Evolutionary conservation across 306 rosid species (phyloP), one percentile per base, ranked within the genome.

Genomic region (Vigna nakashimae): DNA sequence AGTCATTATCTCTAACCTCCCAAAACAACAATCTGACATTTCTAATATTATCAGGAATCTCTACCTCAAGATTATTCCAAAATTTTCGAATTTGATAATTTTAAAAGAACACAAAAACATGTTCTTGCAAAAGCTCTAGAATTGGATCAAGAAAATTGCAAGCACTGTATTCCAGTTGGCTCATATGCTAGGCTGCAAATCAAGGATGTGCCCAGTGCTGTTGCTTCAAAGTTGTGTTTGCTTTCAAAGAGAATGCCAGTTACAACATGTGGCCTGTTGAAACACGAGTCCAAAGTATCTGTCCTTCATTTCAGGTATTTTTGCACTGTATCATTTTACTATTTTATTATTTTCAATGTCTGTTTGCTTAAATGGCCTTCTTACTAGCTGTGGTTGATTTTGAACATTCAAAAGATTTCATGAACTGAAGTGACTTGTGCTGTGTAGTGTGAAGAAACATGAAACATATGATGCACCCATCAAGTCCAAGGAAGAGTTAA

Each of bases 201-300:
- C 57, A 89, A 36, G 78, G 94, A 90, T 78, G 96, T 95, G 57
- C 92, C 98, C 32, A 51, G 57, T 69, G 69, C 55, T 65, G 87
- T 84, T 79, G 96, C 94, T 65, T 87, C 83, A 16, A 91, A 92
- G 81, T 79, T 95, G 70, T 88, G 87, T 17, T 50, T 7, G 52
- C 75, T 65, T 43, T 82, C 82, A 16, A 82, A 74, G 67, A 62
- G 80, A 60, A 78, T 57, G 79, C 99, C 98, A 1, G 77, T 95
- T 42, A 83, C 85, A 77, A 88, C 90, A 48, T 91, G 98, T 83
- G 99, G 99, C 83, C 96, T 95, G 73, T 74, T 95, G 87, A 91
- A 86, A 86, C 97, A 95, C 9, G 99, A 95, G 82, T 95, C 98
- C 67, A 92, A 95, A 90, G 78, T 95, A 87, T 95, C 99, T 70